phyloP scores from a whole-genome alignment of 2,329 filamentous ascomycete species.

The Lachnellula cervina region DNA sequence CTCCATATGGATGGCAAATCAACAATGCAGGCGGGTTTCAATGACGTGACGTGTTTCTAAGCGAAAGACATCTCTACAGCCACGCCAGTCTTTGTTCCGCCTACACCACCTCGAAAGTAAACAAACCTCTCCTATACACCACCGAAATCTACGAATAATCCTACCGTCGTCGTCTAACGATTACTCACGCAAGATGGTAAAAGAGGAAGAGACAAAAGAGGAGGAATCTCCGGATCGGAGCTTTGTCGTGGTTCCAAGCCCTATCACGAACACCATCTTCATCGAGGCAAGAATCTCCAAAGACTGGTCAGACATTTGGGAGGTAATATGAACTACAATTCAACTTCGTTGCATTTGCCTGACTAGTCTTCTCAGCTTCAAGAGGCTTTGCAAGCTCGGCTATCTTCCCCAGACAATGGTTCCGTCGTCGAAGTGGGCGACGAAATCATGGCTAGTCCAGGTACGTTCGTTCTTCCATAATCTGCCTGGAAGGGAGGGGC shows the following conservation, averaged over 20 bases:
- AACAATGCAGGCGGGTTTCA: background rate
- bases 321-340: background rate
- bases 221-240: background rate
- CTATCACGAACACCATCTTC: background rate
- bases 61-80: background rate
- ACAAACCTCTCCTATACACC: background rate
- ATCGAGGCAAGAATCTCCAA: background rate
- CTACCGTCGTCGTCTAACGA: background rate
- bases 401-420: conserved; percentile 4
- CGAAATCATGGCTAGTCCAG: conserved; percentile 14
- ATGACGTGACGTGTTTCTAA: background rate
- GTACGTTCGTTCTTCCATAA: background rate
- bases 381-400: conserved; percentile 8
- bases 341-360: background rate
- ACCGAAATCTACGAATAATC: background rate
- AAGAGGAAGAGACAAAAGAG: background rate
- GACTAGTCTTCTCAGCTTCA: background rate
- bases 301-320: background rate
- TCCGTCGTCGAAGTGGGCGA: conserved; percentile 14
- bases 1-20: background rate
- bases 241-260: background rate
- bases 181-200: background rate
- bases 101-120: too few species aligned
- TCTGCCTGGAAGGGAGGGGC: background rate
- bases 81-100: background rate